phyloP scores from a whole-genome alignment of 768 basidiomycete species.

The Trametes coccinea region DNA sequence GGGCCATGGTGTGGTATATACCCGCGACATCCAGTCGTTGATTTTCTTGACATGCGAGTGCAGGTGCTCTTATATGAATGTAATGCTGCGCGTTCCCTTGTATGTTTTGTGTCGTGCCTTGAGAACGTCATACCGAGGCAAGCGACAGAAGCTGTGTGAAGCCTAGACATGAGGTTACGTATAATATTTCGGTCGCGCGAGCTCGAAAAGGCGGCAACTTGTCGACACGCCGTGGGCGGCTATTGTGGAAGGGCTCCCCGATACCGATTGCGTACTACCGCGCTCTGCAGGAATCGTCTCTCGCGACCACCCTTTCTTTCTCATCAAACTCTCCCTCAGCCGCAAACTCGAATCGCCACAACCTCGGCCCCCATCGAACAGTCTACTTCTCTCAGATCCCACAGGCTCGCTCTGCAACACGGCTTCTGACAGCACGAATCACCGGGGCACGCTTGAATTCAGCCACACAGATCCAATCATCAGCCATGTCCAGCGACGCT shows the following conservation, averaged over 20 bases:
- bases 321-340: slow-evolving; percentile 3
- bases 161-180: background rate
- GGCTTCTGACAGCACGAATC: background rate
- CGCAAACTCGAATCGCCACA: background rate
- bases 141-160: background rate
- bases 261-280: background rate
- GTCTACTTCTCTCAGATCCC: background rate
- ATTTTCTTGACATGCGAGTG: background rate
- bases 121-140: no score
- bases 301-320: background rate
- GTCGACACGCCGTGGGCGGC: background rate
- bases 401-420: background rate
- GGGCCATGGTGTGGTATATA: background rate
- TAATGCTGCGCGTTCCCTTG: slow-evolving; percentile 1
- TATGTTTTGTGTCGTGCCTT: background rate
- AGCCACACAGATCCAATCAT: slow-evolving; percentile 6
- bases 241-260: background rate
- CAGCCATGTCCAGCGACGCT: slow-evolving; percentile 28
- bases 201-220: background rate
- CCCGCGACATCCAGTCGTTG: background rate
- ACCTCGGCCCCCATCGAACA: background rate
- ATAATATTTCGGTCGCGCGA: background rate
- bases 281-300: background rate
- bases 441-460: background rate
- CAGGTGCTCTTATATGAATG: slow-evolving; percentile 6